These are phyloP conservation scores for Heimioporus punctisporus DNA, from an alignment of 1,284 basidiomycete genomes.

Conservation along the genomic window DNA sequence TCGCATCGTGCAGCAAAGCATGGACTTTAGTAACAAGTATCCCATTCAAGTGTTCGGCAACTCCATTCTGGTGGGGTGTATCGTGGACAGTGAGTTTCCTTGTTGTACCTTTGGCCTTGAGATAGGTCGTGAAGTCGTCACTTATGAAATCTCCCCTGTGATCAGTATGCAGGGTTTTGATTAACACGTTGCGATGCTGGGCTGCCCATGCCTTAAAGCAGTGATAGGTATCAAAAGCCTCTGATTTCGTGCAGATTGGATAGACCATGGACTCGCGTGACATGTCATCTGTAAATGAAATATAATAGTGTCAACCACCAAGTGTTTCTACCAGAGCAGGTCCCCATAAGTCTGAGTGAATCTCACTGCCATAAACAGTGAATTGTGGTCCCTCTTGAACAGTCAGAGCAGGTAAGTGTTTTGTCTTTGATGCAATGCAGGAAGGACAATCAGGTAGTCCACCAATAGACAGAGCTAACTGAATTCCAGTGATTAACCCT, in stretches of 20 bases:
- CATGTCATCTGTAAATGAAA: neutral
- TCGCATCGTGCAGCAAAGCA: neutral
- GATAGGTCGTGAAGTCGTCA: no score
- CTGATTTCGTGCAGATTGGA: neutral
- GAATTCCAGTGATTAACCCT: neutral
- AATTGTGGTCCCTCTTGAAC: neutral
- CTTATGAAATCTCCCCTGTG: no score
- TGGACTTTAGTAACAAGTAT: neutral
- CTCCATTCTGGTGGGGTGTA: slow-evolving; percentile 2
- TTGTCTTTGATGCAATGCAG: neutral
- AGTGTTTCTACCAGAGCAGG: neutral
- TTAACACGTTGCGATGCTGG: neutral
- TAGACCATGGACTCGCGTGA: neutral
- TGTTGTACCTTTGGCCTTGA: neutral
- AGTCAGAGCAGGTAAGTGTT: neutral
- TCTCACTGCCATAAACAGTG: neutral
- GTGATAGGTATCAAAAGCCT: neutral
- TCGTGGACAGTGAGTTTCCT: neutral
- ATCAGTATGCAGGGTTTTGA: neutral
- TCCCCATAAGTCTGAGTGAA: neutral
- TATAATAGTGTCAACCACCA: neutral
- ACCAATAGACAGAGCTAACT: neutral
- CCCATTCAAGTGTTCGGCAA: neutral
- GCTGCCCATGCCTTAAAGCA: neutral
- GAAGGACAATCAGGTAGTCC: neutral